These are phyloP conservation scores for Hypoxylon cercidicola DNA, from an alignment of 495 filamentous ascomycete genomes.

Conservation along the genomic window DNA sequence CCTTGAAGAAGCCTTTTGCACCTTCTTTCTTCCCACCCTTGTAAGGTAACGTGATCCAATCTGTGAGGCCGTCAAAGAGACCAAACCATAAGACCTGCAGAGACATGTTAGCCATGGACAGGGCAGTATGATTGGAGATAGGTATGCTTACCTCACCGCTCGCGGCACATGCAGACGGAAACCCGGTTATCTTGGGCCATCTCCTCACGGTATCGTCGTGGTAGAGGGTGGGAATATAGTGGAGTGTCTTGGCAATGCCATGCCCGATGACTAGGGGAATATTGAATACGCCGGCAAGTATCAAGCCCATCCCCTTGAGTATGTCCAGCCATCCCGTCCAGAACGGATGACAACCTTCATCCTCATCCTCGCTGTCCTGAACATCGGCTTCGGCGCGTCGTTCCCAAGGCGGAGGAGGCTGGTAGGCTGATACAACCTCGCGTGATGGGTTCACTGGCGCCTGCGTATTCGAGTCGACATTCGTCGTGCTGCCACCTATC, in stretches of 20 bases:
- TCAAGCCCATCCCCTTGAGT: constrained; percentile 56
- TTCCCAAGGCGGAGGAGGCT: constrained; percentile 24
- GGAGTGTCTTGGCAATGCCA: constrained; percentile 70
- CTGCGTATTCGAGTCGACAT: neutral
- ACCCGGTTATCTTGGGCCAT: constrained; percentile 66
- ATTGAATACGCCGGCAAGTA: constrained; percentile 61
- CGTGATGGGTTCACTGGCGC: neutral
- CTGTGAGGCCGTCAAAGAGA: constrained; percentile 61
- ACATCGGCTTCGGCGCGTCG: constrained; percentile 4
- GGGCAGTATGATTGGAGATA: too few relatives aligned
- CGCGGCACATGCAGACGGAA: constrained; percentile 64
- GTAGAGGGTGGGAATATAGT: constrained; percentile 74
- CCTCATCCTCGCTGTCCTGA: constrained; percentile 3
- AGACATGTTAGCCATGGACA: neutral
- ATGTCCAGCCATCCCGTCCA: constrained; percentile 34
- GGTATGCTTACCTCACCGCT: constrained; percentile 54
- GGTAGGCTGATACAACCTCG: neutral
- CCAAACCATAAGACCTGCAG: constrained; percentile 56
- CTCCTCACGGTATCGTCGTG: constrained; percentile 69
- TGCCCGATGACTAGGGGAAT: constrained; percentile 72
- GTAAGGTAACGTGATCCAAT: constrained; percentile 59
- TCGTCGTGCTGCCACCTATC: neutral
- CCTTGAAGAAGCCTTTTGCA: constrained; percentile 64
- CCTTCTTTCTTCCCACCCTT: constrained; percentile 64
- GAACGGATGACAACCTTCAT: constrained; percentile 35